Evolutionary conservation across 108 stramenopile species (phyloP), one percentile per base, ranked within the genome.

Genomic region (Discostella pseudostelligera): DNA sequence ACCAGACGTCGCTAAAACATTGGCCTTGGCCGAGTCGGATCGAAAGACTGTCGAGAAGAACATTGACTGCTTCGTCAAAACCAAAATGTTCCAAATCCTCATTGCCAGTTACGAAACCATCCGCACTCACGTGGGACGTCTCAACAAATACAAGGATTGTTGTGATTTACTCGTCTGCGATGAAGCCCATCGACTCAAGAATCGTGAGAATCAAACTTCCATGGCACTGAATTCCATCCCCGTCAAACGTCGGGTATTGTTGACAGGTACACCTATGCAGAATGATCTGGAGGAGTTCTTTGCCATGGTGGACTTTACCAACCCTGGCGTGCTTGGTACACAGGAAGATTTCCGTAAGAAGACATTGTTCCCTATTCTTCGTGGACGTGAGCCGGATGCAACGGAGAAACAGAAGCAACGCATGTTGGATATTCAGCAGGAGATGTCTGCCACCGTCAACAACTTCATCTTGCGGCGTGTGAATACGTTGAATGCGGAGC

Each of bases 131-230:
- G 82, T 87, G 49, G 72, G 70, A 39, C 78, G 89, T 35, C 79
- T 96, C 46, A 83, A 71, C 77, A 92, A 89, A 46, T 76, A 76
- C 69, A 69, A 62, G 56, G 88, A 80, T 56, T 89, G 88, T 57
- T 97, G 96, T 66, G 98, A 99, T 71, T 64, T 99, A 17, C 70
- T 99, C 8, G 94, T 99, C 17, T 97, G 96, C 64, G 97, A 98
- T 74, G 97, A 99, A 78, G 98, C 97, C 9, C 97, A 98, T 82
- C 92, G 97, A 13, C 92, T 99, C 45, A 99, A 99, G 69, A 99
- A 99, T 88, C 82, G 87, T 19, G 97, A 98, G 35, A 96, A 96
- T 53, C 96, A 94, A 63, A 97, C 97, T 1, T 68, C 84, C 50
- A 84, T 84, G 68, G 95, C 96, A 0, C 81, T 97, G 59, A 79